These are phyloP conservation scores for Xylariaceae sp. DNA, from an alignment of 2,329 filamentous ascomycete species.

Conservation along the genomic window DNA sequence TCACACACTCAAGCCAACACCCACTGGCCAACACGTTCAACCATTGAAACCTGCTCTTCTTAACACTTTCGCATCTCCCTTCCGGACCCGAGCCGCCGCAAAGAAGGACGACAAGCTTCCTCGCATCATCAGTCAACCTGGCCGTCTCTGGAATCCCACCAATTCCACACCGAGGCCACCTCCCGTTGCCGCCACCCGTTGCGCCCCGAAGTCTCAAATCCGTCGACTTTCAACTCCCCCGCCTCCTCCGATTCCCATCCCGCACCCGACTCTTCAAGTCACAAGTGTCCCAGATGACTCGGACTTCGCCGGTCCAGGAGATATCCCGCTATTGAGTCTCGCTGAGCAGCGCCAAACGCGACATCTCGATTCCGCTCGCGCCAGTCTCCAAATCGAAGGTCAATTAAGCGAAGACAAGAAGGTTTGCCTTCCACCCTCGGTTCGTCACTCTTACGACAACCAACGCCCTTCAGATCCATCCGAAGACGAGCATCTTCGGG, in stretches of 20 bases:
- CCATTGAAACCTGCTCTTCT: constrained; percentile 16
- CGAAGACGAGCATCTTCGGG: constrained; percentile 19
- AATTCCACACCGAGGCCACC: constrained; percentile 51
- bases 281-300: constrained; percentile 35
- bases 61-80: constrained; percentile 35
- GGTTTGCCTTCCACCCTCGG: constrained; percentile 50
- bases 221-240: constrained; percentile 52
- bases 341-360: constrained; percentile 47
- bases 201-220: constrained; percentile 28
- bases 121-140: constrained; percentile 39
- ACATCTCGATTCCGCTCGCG: constrained; percentile 40
- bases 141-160: constrained; percentile 58
- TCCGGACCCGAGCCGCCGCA: constrained; percentile 39
- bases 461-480: constrained; percentile 36
- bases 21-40: constrained; percentile 21
- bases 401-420: constrained; percentile 43
- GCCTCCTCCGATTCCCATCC: constrained; percentile 48
- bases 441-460: constrained; percentile 52
- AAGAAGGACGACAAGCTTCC: constrained; percentile 29
- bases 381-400: constrained; percentile 50
- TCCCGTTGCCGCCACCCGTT: constrained; percentile 25
- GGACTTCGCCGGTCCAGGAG: constrained; percentile 37
- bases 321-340: constrained; percentile 50
- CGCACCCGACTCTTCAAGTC: constrained; percentile 40
- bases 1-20: constrained; percentile 17